These are phyloP conservation scores for Xanthoceras sorbifolium DNA, from an alignment of 345 rosid species.

Conservation along the genomic window DNA sequence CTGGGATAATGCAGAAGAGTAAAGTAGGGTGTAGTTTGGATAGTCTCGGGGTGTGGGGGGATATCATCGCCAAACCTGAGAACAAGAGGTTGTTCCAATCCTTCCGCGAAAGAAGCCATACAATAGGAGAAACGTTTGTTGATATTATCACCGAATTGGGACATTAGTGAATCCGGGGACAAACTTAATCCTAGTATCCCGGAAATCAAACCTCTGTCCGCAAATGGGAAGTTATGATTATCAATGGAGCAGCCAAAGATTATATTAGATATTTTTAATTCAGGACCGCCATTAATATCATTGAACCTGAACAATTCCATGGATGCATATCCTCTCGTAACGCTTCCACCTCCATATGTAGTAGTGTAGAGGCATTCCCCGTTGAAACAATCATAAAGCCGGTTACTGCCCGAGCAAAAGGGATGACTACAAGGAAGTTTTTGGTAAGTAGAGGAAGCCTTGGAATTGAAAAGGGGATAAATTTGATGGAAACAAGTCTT, in stretches of 20 bases:
- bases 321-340: conserved; percentile 15
- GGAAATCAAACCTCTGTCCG: neutral
- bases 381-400: conserved; percentile 12
- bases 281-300: neutral
- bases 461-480: conserved; percentile 10
- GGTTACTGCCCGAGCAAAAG: neutral
- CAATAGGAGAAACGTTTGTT: conserved; percentile 22
- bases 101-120: neutral
- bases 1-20: no score
- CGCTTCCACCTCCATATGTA: neutral
- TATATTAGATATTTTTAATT: neutral
- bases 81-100: neutral
- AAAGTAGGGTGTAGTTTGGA: neutral
- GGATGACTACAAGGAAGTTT: conserved; percentile 22
- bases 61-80: conserved; percentile 18
- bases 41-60: neutral
- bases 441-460: conserved; percentile 1
- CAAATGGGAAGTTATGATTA: neutral
- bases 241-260: conserved; percentile 30
- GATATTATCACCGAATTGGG: neutral
- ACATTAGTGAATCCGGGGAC: conserved; percentile 5
- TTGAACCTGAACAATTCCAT: conserved; percentile 16
- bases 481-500: conserved; percentile 8
- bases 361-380: conserved; percentile 12
- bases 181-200: conserved; percentile 23